A percentile compares a stretch with the other conserved stretches of the same genome.
Conservation (phyloP, 2,329 filamentous ascomycete species). For the Calonectria henricotiae region DNA sequence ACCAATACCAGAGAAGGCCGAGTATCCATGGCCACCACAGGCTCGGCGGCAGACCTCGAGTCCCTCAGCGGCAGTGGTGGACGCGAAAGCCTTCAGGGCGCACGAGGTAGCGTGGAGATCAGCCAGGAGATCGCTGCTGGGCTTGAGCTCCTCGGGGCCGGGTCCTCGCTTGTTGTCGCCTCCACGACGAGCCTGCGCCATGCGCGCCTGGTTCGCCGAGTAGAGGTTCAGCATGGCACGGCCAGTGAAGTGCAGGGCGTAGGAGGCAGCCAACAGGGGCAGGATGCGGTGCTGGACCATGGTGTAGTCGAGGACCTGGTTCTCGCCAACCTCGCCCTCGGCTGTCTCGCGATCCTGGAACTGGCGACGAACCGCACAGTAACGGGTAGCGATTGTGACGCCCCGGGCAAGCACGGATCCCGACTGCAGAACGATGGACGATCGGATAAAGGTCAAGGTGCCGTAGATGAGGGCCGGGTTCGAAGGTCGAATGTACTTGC, state of each 20-base stretch:
- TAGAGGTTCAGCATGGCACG: constrained; percentile 84
- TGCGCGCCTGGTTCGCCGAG: constrained; percentile 79
- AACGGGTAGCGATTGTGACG: constrained; percentile 84
- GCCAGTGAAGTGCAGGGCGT: constrained; percentile 86
- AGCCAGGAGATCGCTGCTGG: constrained; percentile 77
- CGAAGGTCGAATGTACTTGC: constrained; percentile 78
- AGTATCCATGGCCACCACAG: constrained; percentile 85
- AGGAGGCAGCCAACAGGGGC: constrained; percentile 81
- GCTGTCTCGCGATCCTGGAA: constrained; percentile 83
- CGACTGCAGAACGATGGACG: constrained; percentile 81
- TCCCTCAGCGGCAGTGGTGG: constrained; percentile 81
- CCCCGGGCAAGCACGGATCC: constrained; percentile 81
- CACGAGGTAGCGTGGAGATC: constrained; percentile 85
- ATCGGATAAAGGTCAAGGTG: constrained; percentile 83
- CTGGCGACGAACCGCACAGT: constrained; percentile 82
- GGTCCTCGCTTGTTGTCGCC: constrained; percentile 68
- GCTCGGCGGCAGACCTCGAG: constrained; percentile 83
- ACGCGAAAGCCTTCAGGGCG: constrained; percentile 82
- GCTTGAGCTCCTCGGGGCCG: constrained; percentile 77
- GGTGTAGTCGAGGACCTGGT: constrained; percentile 84
- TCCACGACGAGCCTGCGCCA: constrained; percentile 62
- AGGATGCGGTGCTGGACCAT: constrained; percentile 85
- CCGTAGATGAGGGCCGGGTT: constrained; percentile 81
- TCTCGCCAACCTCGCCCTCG: constrained; percentile 74
- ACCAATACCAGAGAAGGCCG: constrained; percentile 83